Evolutionary conservation across 176 grass and related monocot species (phyloP).

Genomic region (Chrysopogon serrulatus): DNA sequence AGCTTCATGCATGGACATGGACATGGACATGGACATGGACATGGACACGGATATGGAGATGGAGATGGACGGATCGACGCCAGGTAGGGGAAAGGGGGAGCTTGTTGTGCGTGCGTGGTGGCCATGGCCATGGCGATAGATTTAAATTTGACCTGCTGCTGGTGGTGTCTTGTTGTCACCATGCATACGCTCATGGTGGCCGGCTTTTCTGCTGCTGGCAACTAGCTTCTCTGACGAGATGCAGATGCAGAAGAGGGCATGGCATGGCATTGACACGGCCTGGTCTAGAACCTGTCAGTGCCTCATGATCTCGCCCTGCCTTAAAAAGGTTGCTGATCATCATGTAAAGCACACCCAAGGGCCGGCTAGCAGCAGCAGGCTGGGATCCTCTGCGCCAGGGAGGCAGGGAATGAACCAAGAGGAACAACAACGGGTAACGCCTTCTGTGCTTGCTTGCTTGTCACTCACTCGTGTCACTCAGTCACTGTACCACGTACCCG

Average conservation of each 20-base stretch:
- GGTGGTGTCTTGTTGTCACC: constrained; percentile 23
- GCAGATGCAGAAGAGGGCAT: not conserved
- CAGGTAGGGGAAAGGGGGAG: not conserved
- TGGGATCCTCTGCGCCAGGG: constrained; percentile 21
- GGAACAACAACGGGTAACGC: too few relatives aligned
- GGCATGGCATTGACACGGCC: constrained; percentile 23
- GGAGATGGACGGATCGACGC: not conserved
- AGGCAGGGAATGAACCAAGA: not conserved
- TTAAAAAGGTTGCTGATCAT: constrained; percentile 26
- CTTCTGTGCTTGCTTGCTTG: not conserved
- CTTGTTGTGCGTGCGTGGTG: not conserved
- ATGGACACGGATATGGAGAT: not conserved
- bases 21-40: not conserved
- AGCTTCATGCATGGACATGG: constrained; percentile 27
- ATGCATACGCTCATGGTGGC: not conserved
- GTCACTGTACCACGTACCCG: not conserved
- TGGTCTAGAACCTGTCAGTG: constrained; percentile 48
- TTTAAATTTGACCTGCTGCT: not conserved
- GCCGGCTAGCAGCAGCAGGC: not conserved
- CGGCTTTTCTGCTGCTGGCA: constrained; percentile 3
- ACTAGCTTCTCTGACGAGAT: not conserved
- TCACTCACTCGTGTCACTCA: not conserved
- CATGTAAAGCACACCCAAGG: not conserved
- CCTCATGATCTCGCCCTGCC: not conserved
- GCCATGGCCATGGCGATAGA: constrained; percentile 31